phyloP scores from a whole-genome alignment of 164 flowering plant species.

The Paratinospora sagittata region DNA sequence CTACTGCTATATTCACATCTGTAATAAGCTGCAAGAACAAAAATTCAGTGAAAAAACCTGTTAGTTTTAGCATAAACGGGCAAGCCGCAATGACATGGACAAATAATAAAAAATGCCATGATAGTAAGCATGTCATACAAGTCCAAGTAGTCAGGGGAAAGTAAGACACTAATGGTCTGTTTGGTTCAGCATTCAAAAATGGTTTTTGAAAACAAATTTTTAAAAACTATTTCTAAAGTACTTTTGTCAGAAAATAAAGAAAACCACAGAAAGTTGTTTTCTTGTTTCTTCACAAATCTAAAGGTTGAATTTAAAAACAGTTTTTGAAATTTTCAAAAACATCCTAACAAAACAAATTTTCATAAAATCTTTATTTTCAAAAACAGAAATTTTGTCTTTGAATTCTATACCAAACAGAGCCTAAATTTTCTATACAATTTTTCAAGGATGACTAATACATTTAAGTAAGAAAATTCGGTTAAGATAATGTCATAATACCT shows the following conservation, averaged over 20 bases:
- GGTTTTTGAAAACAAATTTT: too few relatives aligned
- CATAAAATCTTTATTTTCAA: too few relatives aligned
- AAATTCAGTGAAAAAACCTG: conserved; percentile 1
- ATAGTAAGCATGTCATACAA: not conserved
- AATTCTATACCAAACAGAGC: too few relatives aligned
- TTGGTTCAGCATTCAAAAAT: too few relatives aligned
- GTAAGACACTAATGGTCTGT: not conserved
- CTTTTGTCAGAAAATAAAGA: too few relatives aligned
- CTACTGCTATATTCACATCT: conserved; percentile 96
- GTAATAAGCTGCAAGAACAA: conserved; percentile 68
- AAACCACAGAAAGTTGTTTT: too few relatives aligned
- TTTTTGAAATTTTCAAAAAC: too few relatives aligned
- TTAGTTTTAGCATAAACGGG: not conserved
- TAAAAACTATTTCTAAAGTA: too few relatives aligned
- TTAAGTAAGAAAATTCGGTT: not conserved
- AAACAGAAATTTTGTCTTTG: too few relatives aligned
- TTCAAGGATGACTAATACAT: not conserved
- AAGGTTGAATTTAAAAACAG: too few relatives aligned
- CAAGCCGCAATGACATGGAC: not conserved
- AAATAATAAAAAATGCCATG: not conserved
- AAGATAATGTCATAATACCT: not conserved
- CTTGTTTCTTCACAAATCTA: too few relatives aligned
- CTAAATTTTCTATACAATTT: not conserved
- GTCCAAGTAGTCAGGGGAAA: not conserved
- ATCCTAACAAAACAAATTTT: too few relatives aligned